Conservation (phyloP, 768 basidiomycete genomes). For the Tremella mesenterica region DNA sequence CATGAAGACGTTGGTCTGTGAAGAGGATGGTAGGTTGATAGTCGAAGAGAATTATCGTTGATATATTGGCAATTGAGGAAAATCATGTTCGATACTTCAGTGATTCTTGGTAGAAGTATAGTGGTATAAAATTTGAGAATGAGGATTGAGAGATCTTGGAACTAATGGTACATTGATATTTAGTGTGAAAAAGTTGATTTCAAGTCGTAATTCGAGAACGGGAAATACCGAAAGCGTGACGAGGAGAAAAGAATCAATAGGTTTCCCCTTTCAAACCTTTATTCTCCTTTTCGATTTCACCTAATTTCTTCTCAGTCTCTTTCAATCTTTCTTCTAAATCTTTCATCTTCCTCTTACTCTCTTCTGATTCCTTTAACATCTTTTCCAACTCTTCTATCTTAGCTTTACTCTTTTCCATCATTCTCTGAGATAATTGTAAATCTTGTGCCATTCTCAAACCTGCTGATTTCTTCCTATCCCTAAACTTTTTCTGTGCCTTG, state of each 20-base stretch:
- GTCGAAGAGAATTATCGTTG: too few species aligned
- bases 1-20: too few species aligned
- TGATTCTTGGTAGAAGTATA: neutral
- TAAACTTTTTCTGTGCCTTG: conserved; percentile 16
- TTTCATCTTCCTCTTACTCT: neutral
- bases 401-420: neutral
- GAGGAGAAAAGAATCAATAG: neutral
- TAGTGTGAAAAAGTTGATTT: too few species aligned
- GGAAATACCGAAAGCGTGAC: neutral
- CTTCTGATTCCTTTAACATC: neutral
- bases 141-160: neutral
- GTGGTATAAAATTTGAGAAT: neutral
- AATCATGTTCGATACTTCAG: neutral
- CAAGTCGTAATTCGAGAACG: too few species aligned
- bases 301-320: neutral
- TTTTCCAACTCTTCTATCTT: neutral
- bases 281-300: neutral
- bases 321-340: neutral
- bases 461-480: conserved; percentile 17
- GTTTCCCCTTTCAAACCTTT: neutral
- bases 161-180: neutral
- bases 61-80: neutral
- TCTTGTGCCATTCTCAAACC: conserved; percentile 6
- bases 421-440: neutral
- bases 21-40: too few species aligned